Conservation (phyloP, 2,329 filamentous ascomycete genomes). For the Aureobasidium subglaciale region DNA sequence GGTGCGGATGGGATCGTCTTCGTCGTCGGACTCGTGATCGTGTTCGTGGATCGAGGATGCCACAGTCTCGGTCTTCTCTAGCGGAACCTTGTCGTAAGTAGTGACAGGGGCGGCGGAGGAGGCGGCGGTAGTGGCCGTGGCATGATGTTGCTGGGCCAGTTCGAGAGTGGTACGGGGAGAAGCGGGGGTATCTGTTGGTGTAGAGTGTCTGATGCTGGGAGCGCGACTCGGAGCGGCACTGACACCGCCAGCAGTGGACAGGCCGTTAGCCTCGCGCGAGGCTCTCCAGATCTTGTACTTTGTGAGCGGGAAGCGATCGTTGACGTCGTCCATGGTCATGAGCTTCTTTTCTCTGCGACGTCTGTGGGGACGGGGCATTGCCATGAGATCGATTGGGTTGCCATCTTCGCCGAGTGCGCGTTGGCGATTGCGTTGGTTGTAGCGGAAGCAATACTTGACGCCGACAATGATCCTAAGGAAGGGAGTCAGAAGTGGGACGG, state of each 20-base stretch:
- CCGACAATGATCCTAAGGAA: slow-evolving; percentile 88
- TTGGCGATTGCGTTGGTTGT: slow-evolving; percentile 87
- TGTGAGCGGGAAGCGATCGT: slow-evolving; percentile 88
- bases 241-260: slow-evolving; percentile 79
- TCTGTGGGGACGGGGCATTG: slow-evolving; percentile 78
- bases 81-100: slow-evolving; percentile 26
- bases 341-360: slow-evolving; percentile 92
- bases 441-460: slow-evolving; percentile 98
- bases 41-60: slow-evolving; percentile 23
- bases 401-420: slow-evolving; percentile 67
- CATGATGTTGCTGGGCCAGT: slow-evolving; percentile 41
- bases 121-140: slow-evolving; percentile 28
- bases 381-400: slow-evolving; percentile 79
- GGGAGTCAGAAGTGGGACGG: neutral
- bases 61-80: slow-evolving; percentile 28
- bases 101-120: slow-evolving; percentile 16
- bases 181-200: slow-evolving; percentile 31
- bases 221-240: slow-evolving; percentile 65
- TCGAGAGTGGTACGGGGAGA: slow-evolving; percentile 30
- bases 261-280: slow-evolving; percentile 70
- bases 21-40: slow-evolving; percentile 50
- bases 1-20: slow-evolving; percentile 70
- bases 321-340: slow-evolving; percentile 98
- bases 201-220: slow-evolving; percentile 62
- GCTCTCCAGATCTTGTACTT: slow-evolving; percentile 97